These are phyloP conservation scores for Ascochyta fabae DNA, from an alignment of 2,329 filamentous ascomycete genomes.

Conservation along the genomic window DNA sequence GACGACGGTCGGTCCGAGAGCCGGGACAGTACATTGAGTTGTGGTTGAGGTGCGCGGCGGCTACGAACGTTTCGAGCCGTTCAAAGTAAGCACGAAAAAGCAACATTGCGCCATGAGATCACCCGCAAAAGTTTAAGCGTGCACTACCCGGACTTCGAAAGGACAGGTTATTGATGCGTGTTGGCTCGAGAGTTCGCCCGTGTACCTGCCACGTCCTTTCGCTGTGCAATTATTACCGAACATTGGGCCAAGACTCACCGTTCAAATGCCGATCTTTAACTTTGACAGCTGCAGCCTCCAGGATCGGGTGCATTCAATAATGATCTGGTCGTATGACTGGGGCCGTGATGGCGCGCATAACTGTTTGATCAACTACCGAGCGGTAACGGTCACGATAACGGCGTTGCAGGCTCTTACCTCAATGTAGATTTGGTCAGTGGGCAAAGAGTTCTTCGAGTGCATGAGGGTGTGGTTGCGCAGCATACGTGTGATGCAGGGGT, in stretches of 20 bases:
- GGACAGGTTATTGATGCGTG: neutral
- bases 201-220: neutral
- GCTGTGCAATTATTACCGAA: neutral
- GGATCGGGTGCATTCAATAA: neutral
- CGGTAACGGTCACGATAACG: constrained; percentile 15
- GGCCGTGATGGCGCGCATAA: constrained; percentile 7
- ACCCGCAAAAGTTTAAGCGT: neutral
- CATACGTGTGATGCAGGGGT: constrained; percentile 12
- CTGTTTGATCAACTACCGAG: constrained; percentile 1
- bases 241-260: neutral
- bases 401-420: constrained; percentile 7
- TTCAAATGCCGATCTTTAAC: neutral
- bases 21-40: neutral
- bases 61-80: neutral
- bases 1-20: neutral
- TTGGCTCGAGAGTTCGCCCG: neutral
- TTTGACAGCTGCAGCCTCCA: constrained; percentile 3
- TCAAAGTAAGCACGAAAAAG: neutral
- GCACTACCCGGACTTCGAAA: constrained; percentile 2
- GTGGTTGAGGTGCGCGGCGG: neutral
- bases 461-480: constrained; percentile 8
- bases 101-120: neutral
- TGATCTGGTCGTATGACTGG: neutral
- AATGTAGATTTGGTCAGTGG: neutral
- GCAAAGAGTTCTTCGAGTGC: neutral